Conservation (phyloP, 2,329 filamentous ascomycete species). For the Colletotrichum caudatum region DNA sequence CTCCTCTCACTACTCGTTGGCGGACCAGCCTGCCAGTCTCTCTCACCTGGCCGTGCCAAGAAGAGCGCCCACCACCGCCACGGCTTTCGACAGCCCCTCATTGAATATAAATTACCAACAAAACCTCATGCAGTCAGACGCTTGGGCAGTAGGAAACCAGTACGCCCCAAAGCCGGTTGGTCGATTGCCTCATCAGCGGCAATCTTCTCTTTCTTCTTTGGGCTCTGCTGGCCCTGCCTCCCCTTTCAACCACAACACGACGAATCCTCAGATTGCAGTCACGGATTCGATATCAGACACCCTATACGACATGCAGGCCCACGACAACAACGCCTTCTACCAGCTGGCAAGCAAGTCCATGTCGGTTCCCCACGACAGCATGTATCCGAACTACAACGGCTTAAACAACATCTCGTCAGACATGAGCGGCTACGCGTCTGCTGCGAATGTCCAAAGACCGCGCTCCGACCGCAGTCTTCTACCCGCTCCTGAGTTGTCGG, state of each 20-base stretch:
- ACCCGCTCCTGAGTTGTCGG: constrained; percentile 60
- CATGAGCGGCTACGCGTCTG: constrained; percentile 54
- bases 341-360: constrained; percentile 59
- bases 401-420: constrained; percentile 54
- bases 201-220: constrained; percentile 71
- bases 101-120: constrained; percentile 23
- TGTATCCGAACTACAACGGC: constrained; percentile 58
- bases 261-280: constrained; percentile 70
- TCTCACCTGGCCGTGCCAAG: constrained; percentile 15
- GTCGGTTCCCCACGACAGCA: constrained; percentile 48
- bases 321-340: constrained; percentile 58
- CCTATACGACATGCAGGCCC: constrained; percentile 57
- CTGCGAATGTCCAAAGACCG: constrained; percentile 55
- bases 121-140: constrained; percentile 57
- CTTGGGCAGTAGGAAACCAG: constrained; percentile 55
- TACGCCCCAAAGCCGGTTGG: constrained; percentile 53
- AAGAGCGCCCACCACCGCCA: constrained; percentile 17
- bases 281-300: constrained; percentile 62
- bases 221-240: constrained; percentile 71
- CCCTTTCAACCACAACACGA: constrained; percentile 66
- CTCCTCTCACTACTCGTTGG: constrained; percentile 46
- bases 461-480: constrained; percentile 57
- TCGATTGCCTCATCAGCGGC: constrained; percentile 65
- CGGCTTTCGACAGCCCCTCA: constrained; percentile 24
- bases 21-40: constrained; percentile 41